A percentile compares a stretch with the other conserved stretches of the same genome.
Conservation (phyloP, 495 filamentous ascomycete genomes). For the Podospora pseudopauciseta region DNA sequence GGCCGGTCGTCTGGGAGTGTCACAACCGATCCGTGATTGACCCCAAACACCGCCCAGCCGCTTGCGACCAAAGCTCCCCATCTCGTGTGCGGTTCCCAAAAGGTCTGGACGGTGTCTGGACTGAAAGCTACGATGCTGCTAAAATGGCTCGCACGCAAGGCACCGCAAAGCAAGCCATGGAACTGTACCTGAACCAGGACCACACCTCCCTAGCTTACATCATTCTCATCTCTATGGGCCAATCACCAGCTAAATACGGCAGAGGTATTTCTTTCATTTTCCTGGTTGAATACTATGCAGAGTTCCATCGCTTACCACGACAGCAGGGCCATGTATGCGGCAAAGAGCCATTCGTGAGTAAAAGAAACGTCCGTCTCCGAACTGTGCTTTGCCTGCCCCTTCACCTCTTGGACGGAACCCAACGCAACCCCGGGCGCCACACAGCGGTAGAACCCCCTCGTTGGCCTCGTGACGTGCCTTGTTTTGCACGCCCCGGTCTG, state of each 20-base stretch:
- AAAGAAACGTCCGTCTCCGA: neutral
- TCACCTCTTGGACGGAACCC: neutral
- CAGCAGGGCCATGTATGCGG: neutral
- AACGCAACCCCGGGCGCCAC: constrained; percentile 6
- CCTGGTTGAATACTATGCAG: neutral
- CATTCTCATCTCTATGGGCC: neutral
- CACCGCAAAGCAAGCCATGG: neutral
- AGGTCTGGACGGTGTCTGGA: neutral
- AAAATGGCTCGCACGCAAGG: neutral
- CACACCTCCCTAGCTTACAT: neutral
- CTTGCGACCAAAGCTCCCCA: neutral
- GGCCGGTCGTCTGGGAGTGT: neutral
- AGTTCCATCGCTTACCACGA: neutral
- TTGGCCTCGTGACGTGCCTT: constrained; percentile 30
- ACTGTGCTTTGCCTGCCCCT: neutral
- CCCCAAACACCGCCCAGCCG: neutral
- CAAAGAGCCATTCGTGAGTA: neutral
- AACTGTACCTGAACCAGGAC: neutral
- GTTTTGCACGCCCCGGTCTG: constrained; percentile 16
- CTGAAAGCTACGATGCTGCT: neutral
- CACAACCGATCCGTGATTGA: neutral
- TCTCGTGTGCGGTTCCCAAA: neutral
- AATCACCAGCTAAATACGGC: neutral
- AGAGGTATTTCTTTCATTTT: neutral
- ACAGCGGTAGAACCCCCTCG: constrained; percentile 2